Conservation (phyloP, 2,329 filamentous ascomycete genomes). For the Penicillium freii region DNA sequence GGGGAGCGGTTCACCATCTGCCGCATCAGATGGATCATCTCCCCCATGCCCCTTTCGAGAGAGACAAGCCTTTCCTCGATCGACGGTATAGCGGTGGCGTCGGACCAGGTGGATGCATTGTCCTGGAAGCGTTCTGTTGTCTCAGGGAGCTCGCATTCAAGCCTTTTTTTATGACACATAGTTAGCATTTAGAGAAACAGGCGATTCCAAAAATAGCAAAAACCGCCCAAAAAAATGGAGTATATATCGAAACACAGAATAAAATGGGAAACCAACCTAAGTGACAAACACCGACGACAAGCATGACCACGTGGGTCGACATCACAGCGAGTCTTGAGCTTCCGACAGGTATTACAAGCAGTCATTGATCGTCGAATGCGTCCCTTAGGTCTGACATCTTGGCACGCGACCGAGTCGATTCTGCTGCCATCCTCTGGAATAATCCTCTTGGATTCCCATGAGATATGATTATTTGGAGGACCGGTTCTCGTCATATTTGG, state of each 20-base stretch:
- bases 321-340: slow-evolving; percentile 40
- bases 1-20: slow-evolving; percentile 32
- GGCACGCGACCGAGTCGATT: slow-evolving; percentile 23
- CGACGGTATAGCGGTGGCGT: slow-evolving; percentile 33
- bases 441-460: slow-evolving; percentile 31
- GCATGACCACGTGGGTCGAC: slow-evolving; percentile 37
- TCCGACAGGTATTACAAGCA: slow-evolving; percentile 39
- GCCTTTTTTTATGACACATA: slow-evolving; percentile 20
- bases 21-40: slow-evolving; percentile 36
- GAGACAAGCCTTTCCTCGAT: slow-evolving; percentile 36
- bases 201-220: background rate
- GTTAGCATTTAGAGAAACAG: slow-evolving; percentile 7
- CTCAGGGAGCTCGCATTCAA: slow-evolving; percentile 37
- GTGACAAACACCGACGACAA: slow-evolving; percentile 38
- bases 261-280: slow-evolving; percentile 28
- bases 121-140: slow-evolving; percentile 36
- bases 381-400: slow-evolving; percentile 31
- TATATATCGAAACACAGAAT: background rate
- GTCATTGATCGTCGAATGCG: slow-evolving; percentile 40
- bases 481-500: slow-evolving; percentile 30
- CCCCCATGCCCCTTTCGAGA: slow-evolving; percentile 34
- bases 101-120: slow-evolving; percentile 31
- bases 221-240: background rate
- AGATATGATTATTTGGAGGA: slow-evolving; percentile 23
- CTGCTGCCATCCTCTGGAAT: slow-evolving; percentile 25